Evolutionary conservation across 176 grass and related monocot species (phyloP).

Genomic region (Triticum timopheevii): DNA sequence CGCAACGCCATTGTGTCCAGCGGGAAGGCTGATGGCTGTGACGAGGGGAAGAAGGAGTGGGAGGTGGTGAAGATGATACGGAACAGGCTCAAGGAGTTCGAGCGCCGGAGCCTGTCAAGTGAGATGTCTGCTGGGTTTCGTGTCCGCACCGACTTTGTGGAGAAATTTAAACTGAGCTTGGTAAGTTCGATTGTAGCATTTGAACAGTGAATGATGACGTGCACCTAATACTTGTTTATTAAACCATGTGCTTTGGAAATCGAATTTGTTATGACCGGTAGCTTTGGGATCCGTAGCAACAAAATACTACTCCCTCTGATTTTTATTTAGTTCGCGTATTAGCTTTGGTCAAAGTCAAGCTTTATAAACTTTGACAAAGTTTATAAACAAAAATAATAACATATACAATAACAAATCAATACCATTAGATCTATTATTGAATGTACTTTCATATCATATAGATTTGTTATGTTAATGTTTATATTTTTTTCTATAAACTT

Average conservation of each 20-base stretch:
- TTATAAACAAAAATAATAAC: too few relatives aligned
- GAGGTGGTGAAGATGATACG: conserved; percentile 65
- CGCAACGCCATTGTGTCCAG: conserved; percentile 49
- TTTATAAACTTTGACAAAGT: too few relatives aligned
- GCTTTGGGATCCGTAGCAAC: neutral
- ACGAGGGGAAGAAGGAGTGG: conserved; percentile 54
- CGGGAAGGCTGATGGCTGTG: conserved; percentile 8
- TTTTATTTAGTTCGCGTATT: too few relatives aligned
- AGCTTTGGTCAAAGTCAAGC: too few relatives aligned
- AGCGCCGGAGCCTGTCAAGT: conserved; percentile 61
- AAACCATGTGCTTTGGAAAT: neutral
- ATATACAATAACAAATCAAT: too few relatives aligned
- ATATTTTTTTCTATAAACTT: too few relatives aligned
- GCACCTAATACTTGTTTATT: neutral
- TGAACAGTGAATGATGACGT: neutral
- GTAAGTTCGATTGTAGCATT: conserved; percentile 31
- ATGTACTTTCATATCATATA: too few relatives aligned
- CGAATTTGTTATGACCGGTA: neutral
- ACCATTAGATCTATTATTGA: too few relatives aligned
- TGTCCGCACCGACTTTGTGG: conserved; percentile 54
- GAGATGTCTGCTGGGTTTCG: conserved; percentile 52
- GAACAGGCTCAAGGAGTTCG: conserved; percentile 66
- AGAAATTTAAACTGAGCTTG: conserved; percentile 74
- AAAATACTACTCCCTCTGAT: too few relatives aligned
- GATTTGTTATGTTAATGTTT: too few relatives aligned